Evolutionary conservation across 352 stramenopile genomes (phyloP).

Genomic region (Phytophthora hibernalis): DNA sequence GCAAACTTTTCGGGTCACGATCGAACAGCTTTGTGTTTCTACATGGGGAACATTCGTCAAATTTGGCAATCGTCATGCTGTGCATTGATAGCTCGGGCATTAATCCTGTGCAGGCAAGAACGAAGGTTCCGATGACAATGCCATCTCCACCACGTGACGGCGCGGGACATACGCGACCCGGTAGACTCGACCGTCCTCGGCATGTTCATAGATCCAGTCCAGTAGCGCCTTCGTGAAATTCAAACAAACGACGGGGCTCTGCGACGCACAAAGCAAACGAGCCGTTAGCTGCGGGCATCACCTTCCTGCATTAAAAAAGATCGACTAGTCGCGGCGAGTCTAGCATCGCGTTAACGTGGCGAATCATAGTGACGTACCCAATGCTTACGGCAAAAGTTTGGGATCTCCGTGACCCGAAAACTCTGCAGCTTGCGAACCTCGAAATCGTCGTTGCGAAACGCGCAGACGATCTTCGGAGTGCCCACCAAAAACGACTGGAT

Average conservation of each 20-base stretch:
- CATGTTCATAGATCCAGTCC: slow-evolving; percentile 60
- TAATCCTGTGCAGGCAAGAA: slow-evolving; percentile 40
- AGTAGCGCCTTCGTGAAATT: slow-evolving; percentile 72
- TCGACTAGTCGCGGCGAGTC: slow-evolving; percentile 24
- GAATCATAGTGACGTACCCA: slow-evolving; percentile 60
- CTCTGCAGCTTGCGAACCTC: slow-evolving; percentile 68
- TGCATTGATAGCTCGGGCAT: slow-evolving; percentile 28
- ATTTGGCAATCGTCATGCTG: slow-evolving; percentile 18
- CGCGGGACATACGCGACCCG: slow-evolving; percentile 58
- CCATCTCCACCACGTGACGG: slow-evolving; percentile 59
- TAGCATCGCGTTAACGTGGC: slow-evolving; percentile 8
- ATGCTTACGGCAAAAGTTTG: slow-evolving; percentile 70
- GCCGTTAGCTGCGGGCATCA: slow-evolving; percentile 28
- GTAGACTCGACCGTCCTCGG: slow-evolving; percentile 51
- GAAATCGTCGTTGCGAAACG: slow-evolving; percentile 75
- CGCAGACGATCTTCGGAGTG: slow-evolving; percentile 73
- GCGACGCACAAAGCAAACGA: slow-evolving; percentile 27
- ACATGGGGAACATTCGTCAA: slow-evolving; percentile 19
- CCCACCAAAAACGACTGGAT: slow-evolving; percentile 86
- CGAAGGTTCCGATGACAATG: slow-evolving; percentile 22
- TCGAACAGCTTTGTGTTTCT: slow-evolving; percentile 32
- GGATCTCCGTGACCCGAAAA: slow-evolving; percentile 69
- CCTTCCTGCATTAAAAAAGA: neutral
- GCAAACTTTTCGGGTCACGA: slow-evolving; percentile 29
- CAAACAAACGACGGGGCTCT: slow-evolving; percentile 67